Conservation (phyloP, 257 asterid species). For the Thymus quinquecostatus region DNA sequence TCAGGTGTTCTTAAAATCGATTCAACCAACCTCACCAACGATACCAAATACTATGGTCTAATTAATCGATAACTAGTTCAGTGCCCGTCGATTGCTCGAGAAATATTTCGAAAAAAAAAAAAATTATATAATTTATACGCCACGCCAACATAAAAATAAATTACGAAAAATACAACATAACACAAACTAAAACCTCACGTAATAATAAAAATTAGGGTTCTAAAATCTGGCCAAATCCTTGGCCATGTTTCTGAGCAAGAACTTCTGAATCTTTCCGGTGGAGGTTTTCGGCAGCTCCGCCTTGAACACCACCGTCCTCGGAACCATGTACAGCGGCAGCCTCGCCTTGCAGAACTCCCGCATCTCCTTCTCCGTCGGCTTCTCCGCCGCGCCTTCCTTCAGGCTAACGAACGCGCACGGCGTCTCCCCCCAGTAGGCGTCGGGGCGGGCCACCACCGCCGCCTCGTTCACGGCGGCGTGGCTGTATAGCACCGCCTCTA, state of each 20-base stretch:
- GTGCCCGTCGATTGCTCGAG: neutral
- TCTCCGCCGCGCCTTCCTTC: conserved; percentile 32
- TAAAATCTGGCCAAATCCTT: conserved; percentile 19
- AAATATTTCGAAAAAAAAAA: too few relatives aligned
- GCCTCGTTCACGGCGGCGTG: conserved; percentile 57
- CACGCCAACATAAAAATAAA: neutral
- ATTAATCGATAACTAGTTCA: neutral
- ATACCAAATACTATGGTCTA: neutral
- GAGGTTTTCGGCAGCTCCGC: conserved; percentile 57
- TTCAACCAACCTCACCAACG: neutral
- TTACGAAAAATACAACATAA: too few relatives aligned
- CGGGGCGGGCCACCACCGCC: conserved; percentile 61
- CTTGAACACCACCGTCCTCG: conserved; percentile 48
- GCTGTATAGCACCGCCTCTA: conserved; percentile 48
- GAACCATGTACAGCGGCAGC: conserved; percentile 61
- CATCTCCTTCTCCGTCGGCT: conserved; percentile 47
- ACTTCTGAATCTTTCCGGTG: conserved; percentile 57
- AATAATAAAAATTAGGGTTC: neutral
- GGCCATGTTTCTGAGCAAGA: conserved; percentile 46
- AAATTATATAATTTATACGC: neutral
- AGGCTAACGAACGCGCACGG: conserved; percentile 55
- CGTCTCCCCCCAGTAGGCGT: conserved; percentile 57
- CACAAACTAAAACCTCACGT: too few relatives aligned
- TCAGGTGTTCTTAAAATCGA: neutral
- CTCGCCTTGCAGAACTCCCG: conserved; percentile 48